These are phyloP conservation scores for Lathyrus aphaca DNA, from an alignment of 306 rosid species.

Conservation along the genomic window DNA sequence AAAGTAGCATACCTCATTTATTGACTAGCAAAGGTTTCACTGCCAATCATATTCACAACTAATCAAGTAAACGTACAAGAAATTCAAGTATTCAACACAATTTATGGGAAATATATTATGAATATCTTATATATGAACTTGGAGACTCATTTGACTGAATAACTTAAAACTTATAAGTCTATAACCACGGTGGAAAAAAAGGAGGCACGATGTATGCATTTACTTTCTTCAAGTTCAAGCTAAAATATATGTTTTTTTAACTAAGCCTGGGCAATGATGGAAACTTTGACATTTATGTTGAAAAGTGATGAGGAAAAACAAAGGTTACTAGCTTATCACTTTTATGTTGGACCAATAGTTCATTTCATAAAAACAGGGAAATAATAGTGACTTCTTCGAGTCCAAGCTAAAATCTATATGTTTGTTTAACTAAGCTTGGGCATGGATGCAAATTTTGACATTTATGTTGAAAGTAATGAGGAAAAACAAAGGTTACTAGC, in stretches of 20 bases:
- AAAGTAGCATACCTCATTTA: constrained; percentile 8
- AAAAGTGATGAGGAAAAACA: constrained; percentile 22
- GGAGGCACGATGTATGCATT: neutral
- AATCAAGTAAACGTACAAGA: constrained; percentile 5
- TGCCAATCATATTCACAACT: constrained; percentile 3
- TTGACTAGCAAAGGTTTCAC: constrained; percentile 7
- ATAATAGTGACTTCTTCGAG: constrained; percentile 17
- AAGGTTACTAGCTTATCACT: constrained; percentile 16
- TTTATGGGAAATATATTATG: constrained; percentile 13
- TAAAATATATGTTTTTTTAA: constrained; percentile 14
- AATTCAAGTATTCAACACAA: constrained; percentile 13
- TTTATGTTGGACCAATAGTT: constrained; percentile 29
- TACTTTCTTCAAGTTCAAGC: constrained; percentile 19
- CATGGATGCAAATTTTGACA: constrained; percentile 10
- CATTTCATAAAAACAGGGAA: constrained; percentile 14
- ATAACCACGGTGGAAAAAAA: constrained; percentile 3
- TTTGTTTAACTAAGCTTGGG: neutral
- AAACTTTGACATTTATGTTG: constrained; percentile 8
- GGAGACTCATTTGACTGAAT: neutral
- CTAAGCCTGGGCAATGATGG: neutral
- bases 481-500: constrained; percentile 23
- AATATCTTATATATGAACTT: constrained; percentile 12
- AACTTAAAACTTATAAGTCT: constrained; percentile 4
- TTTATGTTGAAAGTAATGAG: constrained; percentile 11
- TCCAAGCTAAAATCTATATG: too few species aligned